phyloP scores from a whole-genome alignment of 345 rosid genomes.

The Syzygium grande region DNA sequence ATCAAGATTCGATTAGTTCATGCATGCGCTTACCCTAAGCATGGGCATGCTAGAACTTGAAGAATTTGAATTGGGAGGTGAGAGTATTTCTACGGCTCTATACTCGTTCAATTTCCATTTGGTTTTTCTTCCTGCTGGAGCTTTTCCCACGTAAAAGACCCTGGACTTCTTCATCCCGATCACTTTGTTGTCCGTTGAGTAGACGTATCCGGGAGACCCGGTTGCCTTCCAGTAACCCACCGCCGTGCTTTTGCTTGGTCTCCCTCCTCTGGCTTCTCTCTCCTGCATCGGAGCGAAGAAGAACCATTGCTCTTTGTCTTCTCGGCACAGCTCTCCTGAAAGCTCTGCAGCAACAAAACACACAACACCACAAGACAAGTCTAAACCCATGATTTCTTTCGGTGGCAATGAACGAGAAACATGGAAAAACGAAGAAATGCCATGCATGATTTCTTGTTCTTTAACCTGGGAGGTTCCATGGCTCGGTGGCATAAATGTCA shows the following conservation, averaged over 20 bases:
- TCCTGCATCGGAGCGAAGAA: background rate
- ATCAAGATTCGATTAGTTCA: background rate
- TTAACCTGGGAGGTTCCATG: background rate
- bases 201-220: background rate
- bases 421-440: background rate
- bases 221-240: background rate
- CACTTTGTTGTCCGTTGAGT: background rate
- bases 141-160: background rate
- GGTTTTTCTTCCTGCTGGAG: background rate
- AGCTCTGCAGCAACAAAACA: conserved; percentile 24
- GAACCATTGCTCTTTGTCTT: conserved; percentile 8
- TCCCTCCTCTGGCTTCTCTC: background rate
- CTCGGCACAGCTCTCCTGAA: conserved; percentile 51
- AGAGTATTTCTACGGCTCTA: conserved; percentile 44
- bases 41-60: background rate
- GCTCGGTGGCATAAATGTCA: background rate
- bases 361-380: background rate
- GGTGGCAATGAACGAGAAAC: background rate
- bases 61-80: background rate
- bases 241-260: background rate
- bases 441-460: background rate
- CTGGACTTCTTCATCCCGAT: background rate
- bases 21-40: background rate
- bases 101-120: conserved; percentile 30
- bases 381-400: background rate